Base-by-base conservation (phyloP, 805 yeast genomes). In the Candida schatavii region DNA sequence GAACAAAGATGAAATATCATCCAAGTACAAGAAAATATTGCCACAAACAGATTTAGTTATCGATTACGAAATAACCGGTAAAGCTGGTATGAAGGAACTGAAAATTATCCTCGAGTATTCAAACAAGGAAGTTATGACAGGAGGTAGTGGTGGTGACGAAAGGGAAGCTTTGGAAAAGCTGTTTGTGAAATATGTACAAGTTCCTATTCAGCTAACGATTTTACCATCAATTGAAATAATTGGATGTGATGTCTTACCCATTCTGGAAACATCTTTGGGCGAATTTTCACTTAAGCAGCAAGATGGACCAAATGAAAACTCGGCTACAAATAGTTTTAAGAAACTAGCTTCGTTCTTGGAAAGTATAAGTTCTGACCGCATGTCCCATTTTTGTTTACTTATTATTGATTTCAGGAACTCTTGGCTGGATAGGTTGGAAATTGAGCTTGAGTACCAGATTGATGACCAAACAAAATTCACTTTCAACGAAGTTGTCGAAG, bases 361-460 rank as follows among this genome's bases (percentile, higher is more conserved):
- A 18, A 5, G 14, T 14, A 15, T 14, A 7, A 10, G 21, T 61
- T 61, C 10, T 42, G 40, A 5, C 57, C 66, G 17, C 10, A 63
- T 61, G 5, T 64, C 77, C 2, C 80, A 79, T 37, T 87, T 74
- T 57, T 81, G 84, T 47, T 62, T 85, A 36, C 64, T 85, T 41
- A 71, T 88, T 1, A 54, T 91, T 11, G 98, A 93, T 57, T 62
- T 93, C 43, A 75, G 88, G 48, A 91, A 93, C 57, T 73, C 85
- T 2, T 90, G 96, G 93, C 72, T 76, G 5, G 83, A 81, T 37
- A 74, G 75, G 22, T 49, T 72, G 26, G 29, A 41, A 3, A 57
- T 57, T 32, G 47, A 61, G 2, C 44, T 77, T 9, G 48, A 50
- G 2, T 69, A 66, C 45, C 60, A 60, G 14, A 60, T 63, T 3